Conservation (phyloP, 176 grass and related monocot genomes). For the Zea luxurians region DNA sequence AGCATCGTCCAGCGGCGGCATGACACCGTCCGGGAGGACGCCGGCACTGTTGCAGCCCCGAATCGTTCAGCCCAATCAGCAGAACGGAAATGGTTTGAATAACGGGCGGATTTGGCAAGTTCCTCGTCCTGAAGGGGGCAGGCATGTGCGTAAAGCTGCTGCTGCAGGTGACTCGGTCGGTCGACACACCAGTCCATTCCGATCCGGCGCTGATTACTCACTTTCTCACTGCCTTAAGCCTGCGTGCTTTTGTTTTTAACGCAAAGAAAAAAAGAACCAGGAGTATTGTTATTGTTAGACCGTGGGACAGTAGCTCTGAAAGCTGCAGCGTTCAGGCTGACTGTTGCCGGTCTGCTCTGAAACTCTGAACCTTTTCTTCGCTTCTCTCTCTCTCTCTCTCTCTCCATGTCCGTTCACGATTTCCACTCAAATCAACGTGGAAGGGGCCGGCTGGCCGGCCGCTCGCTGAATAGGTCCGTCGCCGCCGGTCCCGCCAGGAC, state of each 20-base stretch:
- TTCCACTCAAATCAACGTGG: neutral
- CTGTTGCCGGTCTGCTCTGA: conserved; percentile 16
- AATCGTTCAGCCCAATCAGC: neutral
- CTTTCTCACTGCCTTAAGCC: conserved; percentile 16
- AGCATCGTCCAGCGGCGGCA: too few relatives aligned
- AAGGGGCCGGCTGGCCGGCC: neutral
- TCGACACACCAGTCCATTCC: conserved; percentile 6
- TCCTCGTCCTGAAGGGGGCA: neutral
- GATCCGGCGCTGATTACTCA: conserved; percentile 9
- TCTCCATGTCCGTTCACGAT: neutral
- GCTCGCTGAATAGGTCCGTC: neutral
- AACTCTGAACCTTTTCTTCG: neutral
- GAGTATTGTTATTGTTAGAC: neutral
- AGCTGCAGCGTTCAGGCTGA: neutral
- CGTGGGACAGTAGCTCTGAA: neutral
- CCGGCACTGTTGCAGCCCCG: neutral
- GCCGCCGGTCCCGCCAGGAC: neutral
- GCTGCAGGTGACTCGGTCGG: conserved; percentile 6
- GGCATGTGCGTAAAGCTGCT: conserved; percentile 24
- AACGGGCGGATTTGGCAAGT: conserved; percentile 31
- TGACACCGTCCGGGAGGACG: neutral
- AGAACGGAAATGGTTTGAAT: neutral
- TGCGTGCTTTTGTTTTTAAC: neutral
- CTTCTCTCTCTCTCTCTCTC: neutral
- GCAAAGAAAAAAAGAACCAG: neutral